Evolutionary conservation across 345 rosid genomes (phyloP).

Genomic region (Brassica carinata): DNA sequence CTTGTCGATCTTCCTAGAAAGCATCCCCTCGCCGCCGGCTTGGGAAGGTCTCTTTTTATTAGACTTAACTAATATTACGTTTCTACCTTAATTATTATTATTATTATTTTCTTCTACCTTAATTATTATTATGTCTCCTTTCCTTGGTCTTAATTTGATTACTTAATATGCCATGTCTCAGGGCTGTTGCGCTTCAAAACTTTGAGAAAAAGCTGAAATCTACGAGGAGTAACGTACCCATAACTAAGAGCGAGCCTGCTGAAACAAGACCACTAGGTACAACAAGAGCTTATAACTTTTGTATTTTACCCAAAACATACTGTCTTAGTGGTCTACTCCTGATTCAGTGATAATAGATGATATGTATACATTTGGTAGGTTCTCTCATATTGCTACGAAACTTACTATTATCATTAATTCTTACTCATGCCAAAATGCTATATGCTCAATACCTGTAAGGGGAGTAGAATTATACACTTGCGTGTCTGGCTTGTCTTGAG

Average conservation of each 20-base stretch:
- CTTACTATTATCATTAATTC: neutral
- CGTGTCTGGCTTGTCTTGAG: neutral
- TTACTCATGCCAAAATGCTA: neutral
- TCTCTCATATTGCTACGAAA: conserved; percentile 3
- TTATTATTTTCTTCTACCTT: too few species aligned
- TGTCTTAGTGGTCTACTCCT: conserved; percentile 6
- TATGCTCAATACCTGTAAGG: neutral
- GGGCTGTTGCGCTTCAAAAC: too few species aligned
- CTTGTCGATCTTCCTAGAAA: too few species aligned
- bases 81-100: neutral
- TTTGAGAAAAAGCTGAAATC: too few species aligned
- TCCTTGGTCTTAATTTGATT: too few species aligned
- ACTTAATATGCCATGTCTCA: too few species aligned
- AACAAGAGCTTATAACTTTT: neutral
- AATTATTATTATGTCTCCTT: too few species aligned
- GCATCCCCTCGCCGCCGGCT: conserved; percentile 33
- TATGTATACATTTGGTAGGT: neutral
- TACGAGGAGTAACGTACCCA: conserved; percentile 49
- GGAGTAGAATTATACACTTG: neutral
- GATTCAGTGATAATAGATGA: neutral
- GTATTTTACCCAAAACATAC: neutral
- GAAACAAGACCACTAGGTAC: conserved; percentile 74
- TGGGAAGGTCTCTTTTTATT: conserved; percentile 60
- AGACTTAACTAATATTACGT: neutral
- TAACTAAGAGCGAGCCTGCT: conserved; percentile 67